Conservation (phyloP, 371 early-diverging fungal species). For the Blakeslea trispora region DNA sequence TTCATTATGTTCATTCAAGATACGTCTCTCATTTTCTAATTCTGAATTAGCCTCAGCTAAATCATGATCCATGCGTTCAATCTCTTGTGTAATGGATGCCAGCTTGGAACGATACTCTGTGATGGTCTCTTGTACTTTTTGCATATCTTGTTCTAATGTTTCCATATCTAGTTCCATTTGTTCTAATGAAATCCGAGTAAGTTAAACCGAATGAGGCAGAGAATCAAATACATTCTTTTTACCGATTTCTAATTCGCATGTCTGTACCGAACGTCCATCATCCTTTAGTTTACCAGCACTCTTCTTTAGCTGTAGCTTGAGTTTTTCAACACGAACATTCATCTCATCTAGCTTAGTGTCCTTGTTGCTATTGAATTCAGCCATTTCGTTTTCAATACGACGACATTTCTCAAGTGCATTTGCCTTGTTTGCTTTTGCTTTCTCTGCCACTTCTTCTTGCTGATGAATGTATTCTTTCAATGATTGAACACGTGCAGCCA, state of each 20-base stretch:
- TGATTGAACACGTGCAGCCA: conserved; percentile 50
- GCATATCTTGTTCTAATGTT: conserved; percentile 53
- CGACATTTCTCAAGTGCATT: conserved; percentile 45
- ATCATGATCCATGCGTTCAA: conserved; percentile 17
- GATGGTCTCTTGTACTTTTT: conserved; percentile 50
- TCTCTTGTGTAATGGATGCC: conserved; percentile 24
- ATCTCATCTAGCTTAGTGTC: conserved; percentile 82
- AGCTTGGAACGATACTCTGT: conserved; percentile 53
- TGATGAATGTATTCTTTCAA: conserved; percentile 36
- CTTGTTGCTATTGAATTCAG: conserved; percentile 82
- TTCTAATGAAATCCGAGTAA: conserved; percentile 30
- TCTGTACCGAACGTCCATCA: conserved; percentile 73
- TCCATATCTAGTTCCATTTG: conserved; percentile 69
- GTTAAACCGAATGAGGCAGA: no score
- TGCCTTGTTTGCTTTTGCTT: conserved; percentile 46
- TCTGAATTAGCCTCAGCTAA: conserved; percentile 10
- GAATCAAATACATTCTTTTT: no score
- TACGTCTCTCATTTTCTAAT: conserved; percentile 30
- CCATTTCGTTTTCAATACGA: conserved; percentile 86
- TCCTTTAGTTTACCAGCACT: conserved; percentile 58
- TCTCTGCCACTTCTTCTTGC: conserved; percentile 32
- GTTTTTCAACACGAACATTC: conserved; percentile 62
- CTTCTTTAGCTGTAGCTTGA: conserved; percentile 59
- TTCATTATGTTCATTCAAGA: conserved; percentile 39
- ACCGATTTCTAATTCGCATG: conserved; percentile 70